Conservation (phyloP, 208 protist genomes). For the Leishmania martiniquensis region DNA sequence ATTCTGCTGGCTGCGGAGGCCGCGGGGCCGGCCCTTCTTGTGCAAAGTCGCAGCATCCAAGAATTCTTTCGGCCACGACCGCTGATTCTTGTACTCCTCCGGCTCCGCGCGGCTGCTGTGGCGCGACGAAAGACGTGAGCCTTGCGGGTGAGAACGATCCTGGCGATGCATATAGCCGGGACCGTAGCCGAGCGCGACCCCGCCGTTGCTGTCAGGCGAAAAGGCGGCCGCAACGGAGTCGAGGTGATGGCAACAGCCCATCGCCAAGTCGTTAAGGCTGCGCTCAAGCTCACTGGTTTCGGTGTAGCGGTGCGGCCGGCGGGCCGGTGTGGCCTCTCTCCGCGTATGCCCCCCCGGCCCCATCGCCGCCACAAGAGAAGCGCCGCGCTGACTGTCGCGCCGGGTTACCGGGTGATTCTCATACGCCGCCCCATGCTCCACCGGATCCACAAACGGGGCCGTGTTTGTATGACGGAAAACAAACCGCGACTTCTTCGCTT, state of each 20-base stretch:
- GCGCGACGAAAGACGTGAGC: constrained; percentile 17
- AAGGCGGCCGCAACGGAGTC: not conserved
- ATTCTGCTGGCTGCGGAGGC: constrained; percentile 23
- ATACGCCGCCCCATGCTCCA: not conserved
- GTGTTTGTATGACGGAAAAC: constrained; percentile 7
- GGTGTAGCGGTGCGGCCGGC: constrained; percentile 7
- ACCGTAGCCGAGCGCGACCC: not conserved
- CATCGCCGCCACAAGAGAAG: not conserved
- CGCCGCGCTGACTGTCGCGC: constrained; percentile 5
- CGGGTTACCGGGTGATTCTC: constrained; percentile 13
- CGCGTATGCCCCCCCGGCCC: not conserved
- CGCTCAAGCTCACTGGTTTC: constrained; percentile 33
- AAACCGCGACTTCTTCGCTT: not conserved
- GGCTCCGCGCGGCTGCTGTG: constrained; percentile 11
- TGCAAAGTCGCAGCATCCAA: constrained; percentile 34
- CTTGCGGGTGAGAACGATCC: not conserved
- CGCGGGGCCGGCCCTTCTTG: constrained; percentile 41
- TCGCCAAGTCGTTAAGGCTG: constrained; percentile 30
- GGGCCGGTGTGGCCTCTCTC: constrained; percentile 2
- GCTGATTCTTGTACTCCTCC: not conserved
- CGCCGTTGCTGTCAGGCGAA: constrained; percentile 7
- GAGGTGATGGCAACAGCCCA: not conserved
- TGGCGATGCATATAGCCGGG: not conserved
- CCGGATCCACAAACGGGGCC: constrained; percentile 6
- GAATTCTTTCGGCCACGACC: constrained; percentile 39